These are phyloP conservation scores for Ceratocystis albifundus DNA, from an alignment of 2,329 filamentous ascomycete species.

Conservation along the genomic window DNA sequence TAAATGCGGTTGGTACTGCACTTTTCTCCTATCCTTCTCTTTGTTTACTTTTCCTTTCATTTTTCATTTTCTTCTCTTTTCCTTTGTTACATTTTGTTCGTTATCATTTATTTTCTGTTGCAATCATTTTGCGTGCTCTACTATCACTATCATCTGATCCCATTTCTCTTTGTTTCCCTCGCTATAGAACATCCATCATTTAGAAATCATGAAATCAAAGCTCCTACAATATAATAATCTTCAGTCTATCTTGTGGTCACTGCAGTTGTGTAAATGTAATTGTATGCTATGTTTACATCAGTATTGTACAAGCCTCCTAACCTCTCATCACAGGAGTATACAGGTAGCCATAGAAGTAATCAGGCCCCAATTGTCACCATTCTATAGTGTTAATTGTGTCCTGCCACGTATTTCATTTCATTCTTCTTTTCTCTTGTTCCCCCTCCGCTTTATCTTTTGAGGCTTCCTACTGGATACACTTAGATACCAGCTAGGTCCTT, in stretches of 20 bases:
- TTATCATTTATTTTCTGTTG: too few species aligned
- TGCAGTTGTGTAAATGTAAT: background rate
- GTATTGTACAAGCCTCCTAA: slow-evolving; percentile 1
- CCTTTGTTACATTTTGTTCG: background rate
- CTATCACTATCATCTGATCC: background rate
- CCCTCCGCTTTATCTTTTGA: background rate
- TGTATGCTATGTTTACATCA: slow-evolving; percentile 8
- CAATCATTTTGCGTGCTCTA: background rate
- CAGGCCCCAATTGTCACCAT: slow-evolving; percentile 37
- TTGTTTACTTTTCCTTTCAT: background rate
- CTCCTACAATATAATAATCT: background rate
- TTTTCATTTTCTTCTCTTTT: background rate
- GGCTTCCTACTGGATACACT: slow-evolving; percentile 16
- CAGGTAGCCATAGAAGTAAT: background rate
- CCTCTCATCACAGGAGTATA: background rate
- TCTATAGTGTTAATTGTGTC: slow-evolving; percentile 43
- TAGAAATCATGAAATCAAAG: background rate
- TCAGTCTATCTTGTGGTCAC: background rate
- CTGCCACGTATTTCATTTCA: slow-evolving; percentile 43
- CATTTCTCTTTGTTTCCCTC: background rate
- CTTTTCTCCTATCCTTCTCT: background rate
- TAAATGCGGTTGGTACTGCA: slow-evolving; percentile 31
- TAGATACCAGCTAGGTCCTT: slow-evolving; percentile 29
- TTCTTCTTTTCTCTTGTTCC: slow-evolving; percentile 41
- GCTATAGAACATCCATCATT: background rate